Evolutionary conservation across 2,329 filamentous ascomycete genomes (phyloP), one percentile per base, ranked within the genome.

Genomic region (Cryphonectria japonica): DNA sequence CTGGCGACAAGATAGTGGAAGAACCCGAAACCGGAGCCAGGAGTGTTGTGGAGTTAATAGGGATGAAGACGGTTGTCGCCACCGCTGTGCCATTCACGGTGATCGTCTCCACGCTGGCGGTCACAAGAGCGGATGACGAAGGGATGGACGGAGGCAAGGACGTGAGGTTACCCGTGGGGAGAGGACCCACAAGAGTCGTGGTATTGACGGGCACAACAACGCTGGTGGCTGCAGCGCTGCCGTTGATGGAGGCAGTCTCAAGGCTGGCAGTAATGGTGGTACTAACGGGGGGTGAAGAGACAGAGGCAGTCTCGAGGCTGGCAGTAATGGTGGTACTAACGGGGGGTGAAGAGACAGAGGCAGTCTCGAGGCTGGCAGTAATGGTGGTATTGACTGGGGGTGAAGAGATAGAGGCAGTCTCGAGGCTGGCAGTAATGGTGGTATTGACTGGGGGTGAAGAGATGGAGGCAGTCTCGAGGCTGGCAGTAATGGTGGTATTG

Each of bases 21-120:
- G 60, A 52, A 26, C 66, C 59, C 9, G 66, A 59, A 22, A 69
- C 43, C 22, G 71, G 71, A 11, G 71, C 66, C 29, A 73, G 54
- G 63, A 71, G 32, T 4, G 71, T 73, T 9, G 66, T 69, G 9
- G 66, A 64, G 37, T 67, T 69, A n/a, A 66, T n/a, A 46, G 70
- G 43, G 16, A 73, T 63, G 29, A 73, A 61, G n/a, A 73, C 5
- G 16, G 66, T 72, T 19, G 71, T 73, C 22, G 69, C 71, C 8
- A 61, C 69, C 41, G 67, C 69, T 39, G 71, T 71, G 32, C 71
- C 71, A 26, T 68, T 69, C 43, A 69, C 67, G 32, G 13, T 59
- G 26, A 73, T 69, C 6, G 71, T 73, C 63, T 69, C 68, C 2
- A 73, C 26, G 14, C 64, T 63, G 54, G 69, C 54, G 4, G 69